Evolutionary conservation across 179 eudicot species (phyloP).

Genomic region (Camellia oleifera): DNA sequence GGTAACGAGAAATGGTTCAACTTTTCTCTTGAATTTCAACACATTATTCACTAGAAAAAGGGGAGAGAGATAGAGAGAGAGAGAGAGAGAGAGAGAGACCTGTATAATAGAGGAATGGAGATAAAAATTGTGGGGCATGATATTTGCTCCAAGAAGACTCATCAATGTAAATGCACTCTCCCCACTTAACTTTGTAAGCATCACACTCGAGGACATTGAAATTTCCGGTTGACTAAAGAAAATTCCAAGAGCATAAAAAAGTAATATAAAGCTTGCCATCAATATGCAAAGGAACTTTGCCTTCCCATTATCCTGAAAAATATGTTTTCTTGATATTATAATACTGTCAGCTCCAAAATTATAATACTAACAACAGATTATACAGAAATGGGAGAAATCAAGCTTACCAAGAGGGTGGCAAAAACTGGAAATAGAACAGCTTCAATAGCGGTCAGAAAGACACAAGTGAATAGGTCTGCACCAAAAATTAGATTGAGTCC

Average conservation of each 20-base stretch:
- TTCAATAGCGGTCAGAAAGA: conserved; percentile 65
- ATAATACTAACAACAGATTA: not conserved
- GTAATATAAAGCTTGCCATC: conserved; percentile 47
- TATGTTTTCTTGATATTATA: not conserved
- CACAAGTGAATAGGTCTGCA: conserved; percentile 65
- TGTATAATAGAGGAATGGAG: conserved; percentile 90
- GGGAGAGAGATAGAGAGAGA: conserved; percentile 24
- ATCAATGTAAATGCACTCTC: conserved; percentile 84
- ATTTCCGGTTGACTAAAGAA: conserved; percentile 62
- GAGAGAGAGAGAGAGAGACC: conserved; percentile 51
- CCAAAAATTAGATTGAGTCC: conserved; percentile 75
- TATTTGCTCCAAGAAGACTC: conserved; percentile 92
- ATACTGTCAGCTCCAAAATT: not conserved
- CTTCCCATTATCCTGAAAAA: conserved; percentile 64
- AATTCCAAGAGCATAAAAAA: conserved; percentile 58
- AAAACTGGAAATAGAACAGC: conserved; percentile 69
- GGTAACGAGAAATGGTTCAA: not conserved
- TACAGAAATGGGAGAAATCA: conserved; percentile 2
- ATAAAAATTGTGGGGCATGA: conserved; percentile 95
- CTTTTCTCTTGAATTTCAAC: not conserved
- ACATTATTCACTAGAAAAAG: not conserved
- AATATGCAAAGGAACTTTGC: conserved; percentile 49
- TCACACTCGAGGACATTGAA: conserved; percentile 48
- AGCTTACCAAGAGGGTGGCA: conserved; percentile 61
- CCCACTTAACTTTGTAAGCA: conserved; percentile 62